Conservation (phyloP, 192 early-diverging fungal genomes). For the Lunasporangiospora selenospora region DNA sequence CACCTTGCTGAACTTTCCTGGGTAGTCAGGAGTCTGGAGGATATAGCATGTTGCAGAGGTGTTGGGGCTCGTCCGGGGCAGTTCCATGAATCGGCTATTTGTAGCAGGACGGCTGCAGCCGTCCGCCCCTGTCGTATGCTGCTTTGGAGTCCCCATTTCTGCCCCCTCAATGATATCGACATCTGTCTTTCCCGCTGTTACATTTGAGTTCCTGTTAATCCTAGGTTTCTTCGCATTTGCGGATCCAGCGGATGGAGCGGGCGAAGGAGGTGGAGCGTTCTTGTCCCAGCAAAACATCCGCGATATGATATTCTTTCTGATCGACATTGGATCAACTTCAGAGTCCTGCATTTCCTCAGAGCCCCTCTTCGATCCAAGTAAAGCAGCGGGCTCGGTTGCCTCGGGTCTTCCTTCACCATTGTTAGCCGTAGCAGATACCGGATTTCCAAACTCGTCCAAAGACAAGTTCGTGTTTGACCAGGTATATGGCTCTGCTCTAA, state of each 20-base stretch:
- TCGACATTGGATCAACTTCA: not conserved
- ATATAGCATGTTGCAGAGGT: constrained; percentile 72
- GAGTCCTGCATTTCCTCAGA: constrained; percentile 11
- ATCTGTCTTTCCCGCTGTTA: constrained; percentile 13
- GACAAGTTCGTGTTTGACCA: constrained; percentile 1
- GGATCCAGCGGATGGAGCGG: too few species aligned
- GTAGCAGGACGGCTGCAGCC: not conserved
- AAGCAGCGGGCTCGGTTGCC: not conserved
- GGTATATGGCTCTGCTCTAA: not conserved
- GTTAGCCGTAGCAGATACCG: constrained; percentile 19
- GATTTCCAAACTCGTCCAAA: constrained; percentile 14
- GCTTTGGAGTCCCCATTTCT: not conserved
- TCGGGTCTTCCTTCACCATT: not conserved
- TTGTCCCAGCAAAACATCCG: too few species aligned
- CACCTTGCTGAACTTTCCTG: constrained; percentile 80
- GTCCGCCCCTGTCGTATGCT: not conserved
- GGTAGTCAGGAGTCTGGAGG: constrained; percentile 72
- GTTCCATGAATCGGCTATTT: constrained; percentile 14
- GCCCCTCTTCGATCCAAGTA: constrained; percentile 13
- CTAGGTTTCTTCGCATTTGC: too few species aligned
- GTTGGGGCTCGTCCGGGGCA: constrained; percentile 58
- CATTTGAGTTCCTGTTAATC: not conserved
- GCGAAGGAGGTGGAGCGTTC: too few species aligned
- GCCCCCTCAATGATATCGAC: constrained; percentile 21
- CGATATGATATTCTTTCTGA: too few species aligned